phyloP scores from a whole-genome alignment of 495 filamentous ascomycete genomes.

The Neurospora cerealis region DNA sequence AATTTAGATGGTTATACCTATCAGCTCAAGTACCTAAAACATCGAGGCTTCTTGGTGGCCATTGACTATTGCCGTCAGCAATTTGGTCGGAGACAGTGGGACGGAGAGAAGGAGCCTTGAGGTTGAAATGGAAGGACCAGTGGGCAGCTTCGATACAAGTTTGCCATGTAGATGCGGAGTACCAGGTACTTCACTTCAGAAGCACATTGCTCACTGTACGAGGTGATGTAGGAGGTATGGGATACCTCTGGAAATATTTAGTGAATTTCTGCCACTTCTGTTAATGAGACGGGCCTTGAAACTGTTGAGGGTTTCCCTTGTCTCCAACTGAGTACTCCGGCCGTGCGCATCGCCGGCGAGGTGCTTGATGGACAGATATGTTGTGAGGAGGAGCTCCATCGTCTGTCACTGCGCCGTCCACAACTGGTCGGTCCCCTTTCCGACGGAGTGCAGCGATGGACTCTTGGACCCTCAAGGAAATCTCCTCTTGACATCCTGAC shows the following conservation, averaged over 20 bases:
- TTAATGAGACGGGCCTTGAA: neutral
- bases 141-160: neutral
- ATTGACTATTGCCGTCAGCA: neutral
- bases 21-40: neutral
- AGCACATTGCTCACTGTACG: neutral
- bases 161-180: neutral
- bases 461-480: neutral
- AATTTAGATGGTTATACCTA: neutral
- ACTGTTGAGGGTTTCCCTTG: neutral
- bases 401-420: neutral
- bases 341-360: neutral
- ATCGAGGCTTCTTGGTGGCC: neutral
- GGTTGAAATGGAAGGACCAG: neutral
- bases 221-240: neutral
- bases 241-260: neutral
- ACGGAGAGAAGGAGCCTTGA: neutral
- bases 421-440: neutral
- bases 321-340: neutral
- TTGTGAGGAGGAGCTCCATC: neutral
- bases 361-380: neutral
- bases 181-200: neutral
- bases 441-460: neutral
- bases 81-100: neutral
- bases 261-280: neutral
- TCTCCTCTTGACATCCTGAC: neutral